A percentile compares a stretch with the other conserved stretches of the same genome.
These are phyloP conservation scores for Lentinus tigrinus DNA, from an alignment of 768 basidiomycete species.

Conservation along the genomic window DNA sequence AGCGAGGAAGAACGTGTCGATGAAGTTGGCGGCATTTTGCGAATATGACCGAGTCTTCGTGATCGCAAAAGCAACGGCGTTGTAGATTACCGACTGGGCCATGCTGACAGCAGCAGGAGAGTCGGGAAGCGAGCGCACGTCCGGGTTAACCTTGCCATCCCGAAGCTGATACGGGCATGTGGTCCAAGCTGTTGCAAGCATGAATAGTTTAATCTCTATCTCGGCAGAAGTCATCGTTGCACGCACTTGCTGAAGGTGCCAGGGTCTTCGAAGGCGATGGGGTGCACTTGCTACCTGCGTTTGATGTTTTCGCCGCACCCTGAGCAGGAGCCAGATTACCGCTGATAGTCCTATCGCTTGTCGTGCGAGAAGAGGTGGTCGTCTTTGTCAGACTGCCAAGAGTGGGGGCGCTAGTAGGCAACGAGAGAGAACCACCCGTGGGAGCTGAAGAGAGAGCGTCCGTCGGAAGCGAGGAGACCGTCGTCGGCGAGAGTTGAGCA, in stretches of 20 bases:
- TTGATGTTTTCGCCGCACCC: constrained; percentile 24
- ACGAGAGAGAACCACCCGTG: background rate
- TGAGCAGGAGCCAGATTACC: constrained; percentile 32
- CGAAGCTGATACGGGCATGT: constrained; percentile 47
- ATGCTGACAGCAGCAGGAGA: constrained; percentile 36
- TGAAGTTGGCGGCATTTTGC: constrained; percentile 35
- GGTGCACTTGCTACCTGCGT: constrained; percentile 34
- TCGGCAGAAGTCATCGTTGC: background rate
- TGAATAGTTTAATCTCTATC: background rate
- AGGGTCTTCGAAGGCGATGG: constrained; percentile 48
- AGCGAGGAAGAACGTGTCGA: constrained; percentile 48
- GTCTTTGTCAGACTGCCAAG: background rate
- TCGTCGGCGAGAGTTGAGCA: background rate
- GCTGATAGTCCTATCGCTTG: constrained; percentile 18
- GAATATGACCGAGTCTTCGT: constrained; percentile 33
- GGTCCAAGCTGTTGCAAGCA: constrained; percentile 33
- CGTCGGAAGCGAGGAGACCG: background rate
- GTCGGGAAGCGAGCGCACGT: constrained; percentile 43
- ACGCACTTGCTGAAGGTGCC: constrained; percentile 51
- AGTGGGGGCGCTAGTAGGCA: constrained; percentile 2
- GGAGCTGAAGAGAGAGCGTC: background rate
- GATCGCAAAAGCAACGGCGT: constrained; percentile 43
- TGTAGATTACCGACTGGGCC: constrained; percentile 45
- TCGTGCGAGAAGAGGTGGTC: constrained; percentile 2
- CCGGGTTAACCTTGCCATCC: constrained; percentile 58